Percentiles rank a stretch among this genome's conserved stretches.
phyloP scores from a whole-genome alignment of 345 rosid genomes.

The Rubroshorea leprosula region DNA sequence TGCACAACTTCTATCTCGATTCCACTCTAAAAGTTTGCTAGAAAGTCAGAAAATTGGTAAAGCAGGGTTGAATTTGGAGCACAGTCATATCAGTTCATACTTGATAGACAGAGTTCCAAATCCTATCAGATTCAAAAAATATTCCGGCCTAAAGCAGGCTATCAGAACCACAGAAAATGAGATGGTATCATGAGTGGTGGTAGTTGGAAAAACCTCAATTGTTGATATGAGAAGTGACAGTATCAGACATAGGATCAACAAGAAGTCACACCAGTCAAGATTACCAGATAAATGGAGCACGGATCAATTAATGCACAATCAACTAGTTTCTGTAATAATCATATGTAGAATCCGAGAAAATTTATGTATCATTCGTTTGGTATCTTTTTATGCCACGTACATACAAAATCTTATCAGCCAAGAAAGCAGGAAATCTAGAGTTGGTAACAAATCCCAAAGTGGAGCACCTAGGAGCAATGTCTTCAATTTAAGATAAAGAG shows the following conservation, averaged over 20 bases:
- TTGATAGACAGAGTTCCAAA: not conserved
- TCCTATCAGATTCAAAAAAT: not conserved
- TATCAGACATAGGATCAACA: not conserved
- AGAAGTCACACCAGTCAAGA: not conserved
- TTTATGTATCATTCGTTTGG: not conserved
- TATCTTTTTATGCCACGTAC: slow-evolving; percentile 5
- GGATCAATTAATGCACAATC: slow-evolving; percentile 1
- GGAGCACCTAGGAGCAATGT: slow-evolving; percentile 11
- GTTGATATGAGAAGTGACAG: not conserved
- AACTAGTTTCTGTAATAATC: slow-evolving; percentile 4
- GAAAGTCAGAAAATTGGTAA: not conserved
- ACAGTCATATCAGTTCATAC: not conserved
- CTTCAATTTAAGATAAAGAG: slow-evolving; percentile 6
- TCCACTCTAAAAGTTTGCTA: not conserved
- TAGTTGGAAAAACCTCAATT: not conserved
- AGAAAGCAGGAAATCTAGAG: slow-evolving; percentile 13
- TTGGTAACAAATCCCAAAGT: slow-evolving; percentile 5
- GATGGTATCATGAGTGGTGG: not conserved
- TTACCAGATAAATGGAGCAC: not conserved
- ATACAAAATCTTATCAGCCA: slow-evolving; percentile 4
- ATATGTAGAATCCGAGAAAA: not conserved
- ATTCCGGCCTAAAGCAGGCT: not conserved
- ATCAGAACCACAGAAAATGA: not conserved
- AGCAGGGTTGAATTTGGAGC: not conserved
- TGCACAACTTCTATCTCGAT: not conserved